phyloP scores from a whole-genome alignment of 2,329 filamentous ascomycete species.

The Paracoccidioides brasiliensis region DNA sequence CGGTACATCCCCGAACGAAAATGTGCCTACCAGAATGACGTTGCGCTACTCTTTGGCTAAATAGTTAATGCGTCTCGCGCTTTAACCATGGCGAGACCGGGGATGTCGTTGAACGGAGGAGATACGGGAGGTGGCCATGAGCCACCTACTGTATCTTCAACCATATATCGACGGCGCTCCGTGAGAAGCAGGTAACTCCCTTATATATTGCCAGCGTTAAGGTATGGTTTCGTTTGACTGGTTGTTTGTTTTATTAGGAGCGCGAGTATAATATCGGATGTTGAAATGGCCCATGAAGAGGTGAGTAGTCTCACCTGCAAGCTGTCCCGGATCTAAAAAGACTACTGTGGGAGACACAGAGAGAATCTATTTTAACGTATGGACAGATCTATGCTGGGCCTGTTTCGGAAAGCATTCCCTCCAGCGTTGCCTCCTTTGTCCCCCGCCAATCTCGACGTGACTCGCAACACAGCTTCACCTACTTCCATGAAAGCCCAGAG shows the following conservation, averaged over 20 bases:
- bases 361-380: background rate
- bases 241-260: conserved; percentile 4
- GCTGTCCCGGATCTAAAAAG: conserved; percentile 5
- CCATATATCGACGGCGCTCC: conserved; percentile 13
- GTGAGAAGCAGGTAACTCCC: conserved; percentile 26
- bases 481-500: conserved; percentile 63
- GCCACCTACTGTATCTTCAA: background rate
- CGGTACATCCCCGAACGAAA: background rate
- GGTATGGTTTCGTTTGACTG: background rate
- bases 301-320: conserved; percentile 33
- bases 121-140: conserved; percentile 1
- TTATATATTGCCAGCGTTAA: conserved; percentile 5
- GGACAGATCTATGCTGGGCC: conserved; percentile 70
- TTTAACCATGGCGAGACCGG: conserved; percentile 16
- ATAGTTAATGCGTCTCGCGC: too few relatives aligned
- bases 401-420: conserved; percentile 89
- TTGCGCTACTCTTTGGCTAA: too few relatives aligned
- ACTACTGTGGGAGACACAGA: conserved; percentile 9
- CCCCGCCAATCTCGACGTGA: conserved; percentile 70
- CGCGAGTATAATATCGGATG: conserved; percentile 71
- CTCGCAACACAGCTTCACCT: conserved; percentile 80
- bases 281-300: conserved; percentile 98
- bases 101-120: conserved; percentile 15
- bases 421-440: conserved; percentile 80
- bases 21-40: background rate